A percentile compares a stretch with the other conserved stretches of the same genome.
Conservation (phyloP, 1,284 basidiomycete genomes). For the Puccinia horiana region DNA sequence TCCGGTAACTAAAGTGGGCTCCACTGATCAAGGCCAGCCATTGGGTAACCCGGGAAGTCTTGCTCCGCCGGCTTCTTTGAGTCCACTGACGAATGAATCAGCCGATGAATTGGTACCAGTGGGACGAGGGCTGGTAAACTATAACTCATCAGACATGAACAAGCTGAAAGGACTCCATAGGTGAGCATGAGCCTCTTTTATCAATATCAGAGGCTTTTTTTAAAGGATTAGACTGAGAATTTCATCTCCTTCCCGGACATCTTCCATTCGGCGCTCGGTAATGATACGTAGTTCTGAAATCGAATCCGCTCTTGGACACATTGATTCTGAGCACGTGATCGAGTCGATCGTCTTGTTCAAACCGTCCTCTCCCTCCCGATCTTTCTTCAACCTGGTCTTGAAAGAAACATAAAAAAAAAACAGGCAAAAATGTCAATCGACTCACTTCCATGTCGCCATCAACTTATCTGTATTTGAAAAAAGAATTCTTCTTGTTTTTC, state of each 20-base stretch:
- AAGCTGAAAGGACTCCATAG: constrained; percentile 87
- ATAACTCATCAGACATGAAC: constrained; percentile 87
- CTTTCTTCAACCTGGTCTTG: neutral
- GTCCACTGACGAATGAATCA: constrained; percentile 58
- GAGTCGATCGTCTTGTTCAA: constrained; percentile 61
- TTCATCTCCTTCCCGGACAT: constrained; percentile 19
- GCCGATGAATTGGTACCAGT: constrained; percentile 82
- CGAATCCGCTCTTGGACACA: constrained; percentile 79
- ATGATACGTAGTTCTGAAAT: constrained; percentile 70
- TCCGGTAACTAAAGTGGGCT: neutral
- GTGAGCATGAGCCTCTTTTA: constrained; percentile 61
- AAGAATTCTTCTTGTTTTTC: too few relatives aligned
- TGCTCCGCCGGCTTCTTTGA: neutral
- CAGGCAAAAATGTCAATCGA: too few relatives aligned
- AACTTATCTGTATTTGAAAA: too few relatives aligned
- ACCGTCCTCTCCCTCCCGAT: neutral
- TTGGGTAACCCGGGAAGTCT: neutral
- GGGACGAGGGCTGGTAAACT: constrained; percentile 89
- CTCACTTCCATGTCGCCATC: too few relatives aligned
- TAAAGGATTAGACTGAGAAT: neutral
- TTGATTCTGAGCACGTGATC: constrained; percentile 93
- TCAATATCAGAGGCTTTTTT: constrained; percentile 49
- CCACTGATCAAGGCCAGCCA: constrained; percentile 13
- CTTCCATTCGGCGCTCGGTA: neutral
- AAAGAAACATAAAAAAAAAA: too few relatives aligned